Conservation (phyloP, 1,284 basidiomycete species). For the Clitocybe nebularis region DNA sequence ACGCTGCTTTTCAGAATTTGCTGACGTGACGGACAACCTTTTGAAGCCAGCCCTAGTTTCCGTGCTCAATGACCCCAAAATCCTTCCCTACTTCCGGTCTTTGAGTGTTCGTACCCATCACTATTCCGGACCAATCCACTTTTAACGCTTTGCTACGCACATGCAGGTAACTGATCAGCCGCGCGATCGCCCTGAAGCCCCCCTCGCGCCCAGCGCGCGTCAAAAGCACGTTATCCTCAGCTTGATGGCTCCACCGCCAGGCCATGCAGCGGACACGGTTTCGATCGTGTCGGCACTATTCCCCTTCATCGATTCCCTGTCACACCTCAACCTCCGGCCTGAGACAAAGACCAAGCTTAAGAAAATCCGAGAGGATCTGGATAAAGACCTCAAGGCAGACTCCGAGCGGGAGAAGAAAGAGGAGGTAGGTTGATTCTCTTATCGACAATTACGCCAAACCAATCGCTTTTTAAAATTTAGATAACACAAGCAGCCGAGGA, state of each 20-base stretch:
- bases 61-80: slow-evolving; percentile 58
- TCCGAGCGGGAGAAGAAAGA: slow-evolving; percentile 67
- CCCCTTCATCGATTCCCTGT: slow-evolving; percentile 68
- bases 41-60: slow-evolving; percentile 63
- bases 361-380: slow-evolving; percentile 67
- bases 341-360: slow-evolving; percentile 77
- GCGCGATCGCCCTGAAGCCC: slow-evolving; percentile 55
- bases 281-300: slow-evolving; percentile 68
- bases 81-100: slow-evolving; percentile 75
- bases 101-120: slow-evolving; percentile 46
- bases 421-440: slow-evolving; percentile 43
- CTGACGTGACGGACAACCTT: slow-evolving; percentile 76
- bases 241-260: slow-evolving; percentile 52
- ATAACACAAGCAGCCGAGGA: slow-evolving; percentile 52
- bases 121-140: slow-evolving; percentile 7
- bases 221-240: slow-evolving; percentile 73
- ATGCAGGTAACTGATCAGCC: slow-evolving; percentile 80
- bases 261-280: slow-evolving; percentile 45
- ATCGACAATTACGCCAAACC: too few relatives aligned
- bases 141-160: slow-evolving; percentile 6
- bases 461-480: too few relatives aligned
- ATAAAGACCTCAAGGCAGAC: slow-evolving; percentile 66
- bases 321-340: slow-evolving; percentile 61
- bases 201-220: slow-evolving; percentile 44
- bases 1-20: slow-evolving; percentile 49